Percentiles rank a stretch among this genome's conserved stretches.
Conservation (phyloP, 2,329 filamentous ascomycete species). For the Venturia nashicola region DNA sequence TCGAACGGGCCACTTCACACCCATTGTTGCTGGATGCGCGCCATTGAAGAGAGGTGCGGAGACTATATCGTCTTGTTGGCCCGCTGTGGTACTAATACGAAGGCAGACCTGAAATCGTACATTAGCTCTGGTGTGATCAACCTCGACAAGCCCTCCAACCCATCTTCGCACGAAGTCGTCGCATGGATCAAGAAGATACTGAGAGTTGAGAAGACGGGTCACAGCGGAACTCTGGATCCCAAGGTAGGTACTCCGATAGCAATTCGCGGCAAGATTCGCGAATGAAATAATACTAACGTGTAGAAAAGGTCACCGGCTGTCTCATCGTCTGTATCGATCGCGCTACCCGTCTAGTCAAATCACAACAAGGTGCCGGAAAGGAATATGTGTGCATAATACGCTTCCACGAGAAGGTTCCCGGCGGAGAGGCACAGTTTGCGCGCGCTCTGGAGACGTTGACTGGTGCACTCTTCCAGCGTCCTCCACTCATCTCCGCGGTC, state of each 20-base stretch:
- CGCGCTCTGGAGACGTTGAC: conserved; percentile 92
- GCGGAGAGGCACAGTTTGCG: conserved; percentile 84
- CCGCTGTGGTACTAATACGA: neutral
- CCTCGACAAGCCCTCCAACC: conserved; percentile 94
- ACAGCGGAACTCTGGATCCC: conserved; percentile 95
- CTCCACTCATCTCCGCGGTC: conserved; percentile 93
- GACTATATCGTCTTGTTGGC: neutral
- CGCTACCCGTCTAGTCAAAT: conserved; percentile 94
- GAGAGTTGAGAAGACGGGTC: conserved; percentile 89
- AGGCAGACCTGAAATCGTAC: conserved; percentile 78
- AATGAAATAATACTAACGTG: neutral
- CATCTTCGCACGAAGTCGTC: conserved; percentile 95
- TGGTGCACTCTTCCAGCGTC: conserved; percentile 92
- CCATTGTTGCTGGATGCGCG: conserved; percentile 84
- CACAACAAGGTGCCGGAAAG: conserved; percentile 96
- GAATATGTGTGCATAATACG: conserved; percentile 96
- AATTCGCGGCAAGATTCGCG: neutral
- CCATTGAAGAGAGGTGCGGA: conserved; percentile 58
- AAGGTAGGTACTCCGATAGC: conserved; percentile 36
- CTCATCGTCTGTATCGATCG: conserved; percentile 93
- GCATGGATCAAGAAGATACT: conserved; percentile 98
- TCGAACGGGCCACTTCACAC: conserved; percentile 91
- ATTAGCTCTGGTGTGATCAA: conserved; percentile 97
- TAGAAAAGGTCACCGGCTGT: conserved; percentile 63
- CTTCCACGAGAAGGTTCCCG: conserved; percentile 88